Evolutionary conservation across 228 moss, liverwort and hornwort species (phyloP), one percentile per base, ranked within the genome.

Genomic region (Sphagnum magellanicum): DNA sequence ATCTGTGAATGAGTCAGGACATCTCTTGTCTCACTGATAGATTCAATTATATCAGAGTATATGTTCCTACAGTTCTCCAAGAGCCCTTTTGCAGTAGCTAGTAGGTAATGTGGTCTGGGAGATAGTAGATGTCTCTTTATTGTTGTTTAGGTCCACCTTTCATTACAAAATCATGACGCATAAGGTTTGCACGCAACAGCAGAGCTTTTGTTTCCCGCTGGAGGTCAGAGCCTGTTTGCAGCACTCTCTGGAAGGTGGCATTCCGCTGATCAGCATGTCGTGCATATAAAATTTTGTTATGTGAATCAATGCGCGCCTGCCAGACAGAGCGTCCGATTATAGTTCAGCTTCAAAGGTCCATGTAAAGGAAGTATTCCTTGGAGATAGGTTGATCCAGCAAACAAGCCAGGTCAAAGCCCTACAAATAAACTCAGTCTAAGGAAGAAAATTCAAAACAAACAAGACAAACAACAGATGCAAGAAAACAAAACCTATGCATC

Each of bases 221-320:
- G 50, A 88, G 90, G 66, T 98, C 92, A 5, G 98, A 81, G 50
- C 98, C 98, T 49, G 94, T 98, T 83, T 98, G 98, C 63, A 98
- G 74, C 16, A 90, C 89, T 75, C 90, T 83, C 76, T 98, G 94
- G 12, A 98, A 98, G 65, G 98, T 98, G 72, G 94, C 75, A 73
- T 92, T 98, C 69, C 98, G 82, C 73, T 98, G 92, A 80, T 98
- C 98, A 50, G 92, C 98, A 90, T 98, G 94, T 63, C 98, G 90
- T 49, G 98, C 98, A 70, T 94, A 98, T 69, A 98, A 72, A 49
- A 98, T 94, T 81, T 98, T 98, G 89, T 98, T 98, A 75, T 98
- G 98, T 52, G 98, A 98, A 75, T 98, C 98, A 60, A 97, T 97
- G 68, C 97, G 91, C 17, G 97, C 97, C 97, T 97, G 82, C 4